Evolutionary conservation across 148 eudicot species (phyloP).

Genomic region (Vaccinium darrowii): DNA sequence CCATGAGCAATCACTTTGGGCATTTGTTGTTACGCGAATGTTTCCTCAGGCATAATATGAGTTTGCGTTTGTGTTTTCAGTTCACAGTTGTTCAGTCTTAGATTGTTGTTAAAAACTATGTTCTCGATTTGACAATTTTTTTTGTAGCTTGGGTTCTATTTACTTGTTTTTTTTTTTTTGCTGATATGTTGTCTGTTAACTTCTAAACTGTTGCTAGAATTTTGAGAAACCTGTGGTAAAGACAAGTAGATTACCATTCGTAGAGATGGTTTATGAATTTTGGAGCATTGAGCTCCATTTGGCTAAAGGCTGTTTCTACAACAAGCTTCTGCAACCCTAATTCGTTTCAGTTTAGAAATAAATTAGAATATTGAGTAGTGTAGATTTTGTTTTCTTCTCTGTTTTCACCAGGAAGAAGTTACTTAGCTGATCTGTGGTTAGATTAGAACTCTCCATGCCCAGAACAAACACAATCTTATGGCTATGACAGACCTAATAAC

Average conservation of each 20-base stretch:
- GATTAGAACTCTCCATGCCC: not conserved
- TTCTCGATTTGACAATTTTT: not conserved
- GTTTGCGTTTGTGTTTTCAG: not conserved
- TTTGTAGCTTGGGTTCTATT: not conserved
- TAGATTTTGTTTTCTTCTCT: not conserved
- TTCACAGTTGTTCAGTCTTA: not conserved
- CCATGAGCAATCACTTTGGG: not conserved
- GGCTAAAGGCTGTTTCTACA: not conserved
- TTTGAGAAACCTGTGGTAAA: not conserved
- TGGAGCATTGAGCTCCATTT: not conserved
- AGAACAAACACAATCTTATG: not conserved
- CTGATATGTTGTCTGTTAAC: not conserved
- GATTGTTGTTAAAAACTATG: not conserved
- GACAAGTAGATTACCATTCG: not conserved
- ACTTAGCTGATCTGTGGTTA: not conserved
- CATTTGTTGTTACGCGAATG: not conserved
- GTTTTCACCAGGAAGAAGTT: not conserved
- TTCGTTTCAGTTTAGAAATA: not conserved
- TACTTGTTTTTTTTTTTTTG: not conserved
- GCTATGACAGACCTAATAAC: not conserved
- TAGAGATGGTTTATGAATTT: not conserved
- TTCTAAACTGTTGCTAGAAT: not conserved
- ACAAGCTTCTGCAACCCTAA: not conserved
- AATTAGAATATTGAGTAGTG: not conserved
- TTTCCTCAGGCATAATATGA: not conserved